Evolutionary conservation across 257 asterid genomes (phyloP).

Genomic region (Solanum lycopersicoides): DNA sequence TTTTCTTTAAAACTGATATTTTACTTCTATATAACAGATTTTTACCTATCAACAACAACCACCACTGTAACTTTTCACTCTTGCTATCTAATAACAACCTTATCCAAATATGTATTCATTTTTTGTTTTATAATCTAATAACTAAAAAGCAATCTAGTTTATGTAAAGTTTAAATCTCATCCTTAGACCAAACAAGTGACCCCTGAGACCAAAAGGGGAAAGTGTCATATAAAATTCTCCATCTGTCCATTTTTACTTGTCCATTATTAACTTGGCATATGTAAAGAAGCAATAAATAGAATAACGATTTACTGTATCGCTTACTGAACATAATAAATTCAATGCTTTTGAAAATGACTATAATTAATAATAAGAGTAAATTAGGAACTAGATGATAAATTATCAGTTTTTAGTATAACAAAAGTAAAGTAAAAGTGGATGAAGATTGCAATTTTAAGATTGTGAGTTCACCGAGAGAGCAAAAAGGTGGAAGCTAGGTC

Average conservation of each 20-base stretch:
- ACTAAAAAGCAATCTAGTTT: background rate
- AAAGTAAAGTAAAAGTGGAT: background rate
- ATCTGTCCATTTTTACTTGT: accelerated
- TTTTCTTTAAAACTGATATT: background rate
- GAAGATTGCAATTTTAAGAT: no score
- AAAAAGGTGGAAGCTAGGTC: no score
- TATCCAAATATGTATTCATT: background rate
- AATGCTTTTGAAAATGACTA: background rate
- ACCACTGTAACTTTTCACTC: background rate
- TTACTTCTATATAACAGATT: background rate
- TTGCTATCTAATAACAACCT: background rate
- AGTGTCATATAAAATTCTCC: background rate
- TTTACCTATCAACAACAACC: background rate
- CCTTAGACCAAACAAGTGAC: background rate
- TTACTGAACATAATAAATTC: background rate
- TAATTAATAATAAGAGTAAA: no score
- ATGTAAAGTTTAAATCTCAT: background rate
- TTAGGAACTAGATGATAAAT: no score
- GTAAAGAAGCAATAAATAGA: background rate
- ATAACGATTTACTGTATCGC: no score
- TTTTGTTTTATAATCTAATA: background rate
- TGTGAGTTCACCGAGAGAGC: no score
- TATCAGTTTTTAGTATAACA: background rate
- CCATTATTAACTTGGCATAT: background rate
- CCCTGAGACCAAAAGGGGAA: background rate